Base-by-base conservation (phyloP, 2,329 filamentous ascomycete species). In the Penicillium sp. region DNA sequence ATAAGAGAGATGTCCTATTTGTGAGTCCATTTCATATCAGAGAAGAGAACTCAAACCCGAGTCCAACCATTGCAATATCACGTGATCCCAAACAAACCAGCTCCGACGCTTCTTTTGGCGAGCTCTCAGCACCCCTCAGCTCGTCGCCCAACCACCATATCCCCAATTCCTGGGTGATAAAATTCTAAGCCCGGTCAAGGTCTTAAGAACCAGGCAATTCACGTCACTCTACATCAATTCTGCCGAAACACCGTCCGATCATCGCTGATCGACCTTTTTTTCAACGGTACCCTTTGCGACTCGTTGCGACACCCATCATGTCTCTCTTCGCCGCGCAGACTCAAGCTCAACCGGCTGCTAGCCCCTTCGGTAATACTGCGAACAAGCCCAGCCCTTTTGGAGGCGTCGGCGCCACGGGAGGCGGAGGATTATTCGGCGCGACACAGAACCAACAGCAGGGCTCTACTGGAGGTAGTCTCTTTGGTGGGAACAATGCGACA, bases 331-430 rank as follows among this genome's bases (percentile, higher is more conserved):
- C 56, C 41, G 57, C 44, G 27, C 54, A 58, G 41, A 43, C 58
- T 38, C 60, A 55, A 37, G 42, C 52, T 32, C 52, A 54, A 10
- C 18, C 44, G 5, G 59, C 60, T 11, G 41, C 47, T 27, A 56
- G 63, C 10, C 50, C 66, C 11, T 67, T 70, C 40, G 65, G 66
- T 13, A 55, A 52, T 43, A 52, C 59, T 14, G 59, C 64, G 13
- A 61, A 60, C 42, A 71, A 68, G 43, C 57, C 64, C 22, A 66
- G 62, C 46, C 52, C 61, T 47, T 74, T 74, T 65, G 69, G 69
- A 44, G 59, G 56, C 9, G 53, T 57, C 39, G 56, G 57, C 37
- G 44, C 46, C 47, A 57, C 66, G 46, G 50, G 44, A 26, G 46
- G 57, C 14, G 56, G 59, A 47, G 64, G 67, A 27, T 51, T 72